phyloP scores from a whole-genome alignment of 1,284 basidiomycete species.

The Moesziomyces sp. region DNA sequence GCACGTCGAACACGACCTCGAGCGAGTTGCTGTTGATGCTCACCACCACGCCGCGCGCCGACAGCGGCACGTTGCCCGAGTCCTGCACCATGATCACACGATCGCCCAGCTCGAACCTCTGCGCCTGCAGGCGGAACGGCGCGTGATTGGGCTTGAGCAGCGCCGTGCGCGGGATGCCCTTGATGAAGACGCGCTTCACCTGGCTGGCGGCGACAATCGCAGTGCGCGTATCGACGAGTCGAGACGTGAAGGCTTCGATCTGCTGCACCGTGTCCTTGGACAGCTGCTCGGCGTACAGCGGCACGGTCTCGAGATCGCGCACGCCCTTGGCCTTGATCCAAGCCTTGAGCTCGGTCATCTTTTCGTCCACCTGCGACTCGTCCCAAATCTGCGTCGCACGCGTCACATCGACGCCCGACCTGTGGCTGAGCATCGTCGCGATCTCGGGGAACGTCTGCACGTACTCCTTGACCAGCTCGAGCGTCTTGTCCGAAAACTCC shows the following conservation, averaged over 20 bases:
- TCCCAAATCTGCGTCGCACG: conserved; percentile 80
- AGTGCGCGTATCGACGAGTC: conserved; percentile 68
- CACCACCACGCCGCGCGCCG: conserved; percentile 91
- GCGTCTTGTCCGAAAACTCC: conserved; percentile 92
- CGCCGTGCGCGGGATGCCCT: conserved; percentile 91
- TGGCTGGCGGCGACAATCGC: conserved; percentile 73
- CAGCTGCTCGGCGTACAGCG: conserved; percentile 89
- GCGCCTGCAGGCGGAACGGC: conserved; percentile 87
- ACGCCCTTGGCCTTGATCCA: conserved; percentile 91
- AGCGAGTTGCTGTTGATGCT: conserved; percentile 82
- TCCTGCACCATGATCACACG: conserved; percentile 95
- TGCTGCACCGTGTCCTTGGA: conserved; percentile 73
- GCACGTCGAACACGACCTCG: conserved; percentile 96
- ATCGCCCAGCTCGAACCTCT: conserved; percentile 91
- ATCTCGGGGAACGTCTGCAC: conserved; percentile 70
- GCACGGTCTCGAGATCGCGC: conserved; percentile 89
- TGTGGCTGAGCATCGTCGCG: conserved; percentile 37
- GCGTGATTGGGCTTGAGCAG: conserved; percentile 93
- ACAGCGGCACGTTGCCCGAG: conserved; percentile 86
- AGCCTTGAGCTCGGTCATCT: conserved; percentile 79
- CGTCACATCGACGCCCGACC: conserved; percentile 74
- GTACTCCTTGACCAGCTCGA: conserved; percentile 84
- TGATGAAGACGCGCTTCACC: conserved; percentile 89
- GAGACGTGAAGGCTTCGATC: conserved; percentile 79
- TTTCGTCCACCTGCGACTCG: conserved; percentile 75